Conservation (phyloP, 2,329 filamentous ascomycete species). For the Verticillium nubilum region DNA sequence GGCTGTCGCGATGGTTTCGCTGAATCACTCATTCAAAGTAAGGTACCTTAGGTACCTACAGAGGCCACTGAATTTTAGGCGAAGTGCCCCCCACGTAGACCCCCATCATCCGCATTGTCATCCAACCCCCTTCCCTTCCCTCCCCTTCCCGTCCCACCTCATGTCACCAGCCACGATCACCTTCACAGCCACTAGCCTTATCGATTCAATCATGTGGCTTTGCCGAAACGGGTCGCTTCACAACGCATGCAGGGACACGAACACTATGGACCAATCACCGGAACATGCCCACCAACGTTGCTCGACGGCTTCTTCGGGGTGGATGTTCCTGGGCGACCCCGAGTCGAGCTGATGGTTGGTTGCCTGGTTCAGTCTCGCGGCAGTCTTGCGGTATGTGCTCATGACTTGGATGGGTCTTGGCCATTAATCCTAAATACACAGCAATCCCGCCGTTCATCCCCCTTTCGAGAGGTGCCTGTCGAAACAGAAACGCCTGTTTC, state of each 20-base stretch:
- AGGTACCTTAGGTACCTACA: no score
- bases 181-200: neutral
- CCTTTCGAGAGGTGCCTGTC: neutral
- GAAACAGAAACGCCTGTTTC: constrained; percentile 1
- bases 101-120: no score
- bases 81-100: neutral
- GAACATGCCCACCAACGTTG: neutral
- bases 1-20: neutral
- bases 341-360: neutral
- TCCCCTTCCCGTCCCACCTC: no score
- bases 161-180: neutral
- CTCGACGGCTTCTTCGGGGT: constrained; percentile 17
- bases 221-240: constrained; percentile 32
- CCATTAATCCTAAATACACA: neutral
- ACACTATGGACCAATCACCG: neutral
- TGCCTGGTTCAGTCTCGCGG: neutral
- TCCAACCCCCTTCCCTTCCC: no score
- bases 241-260: neutral
- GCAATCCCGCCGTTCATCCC: neutral
- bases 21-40: neutral
- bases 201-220: constrained; percentile 24
- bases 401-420: neutral
- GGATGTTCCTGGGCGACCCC: neutral
- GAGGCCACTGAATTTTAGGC: neutral
- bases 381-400: neutral